These are phyloP conservation scores for Simplicillium sp. DNA, from an alignment of 2,329 filamentous ascomycete species.

Conservation along the genomic window DNA sequence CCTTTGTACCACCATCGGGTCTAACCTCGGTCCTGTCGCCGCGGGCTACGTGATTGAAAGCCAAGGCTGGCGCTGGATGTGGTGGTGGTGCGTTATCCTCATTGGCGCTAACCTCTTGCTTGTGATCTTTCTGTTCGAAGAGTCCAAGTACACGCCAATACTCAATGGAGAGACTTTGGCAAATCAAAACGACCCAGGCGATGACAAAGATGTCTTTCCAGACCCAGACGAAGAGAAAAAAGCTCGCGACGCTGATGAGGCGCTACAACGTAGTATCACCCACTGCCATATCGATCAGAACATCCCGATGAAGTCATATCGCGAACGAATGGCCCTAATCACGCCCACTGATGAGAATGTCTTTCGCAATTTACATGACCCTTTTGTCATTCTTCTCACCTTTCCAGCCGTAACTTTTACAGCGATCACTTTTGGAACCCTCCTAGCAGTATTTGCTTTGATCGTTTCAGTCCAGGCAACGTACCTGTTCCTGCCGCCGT, in stretches of 20 bases:
- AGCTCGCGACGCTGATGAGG: background rate
- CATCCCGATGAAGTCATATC: conserved; percentile 30
- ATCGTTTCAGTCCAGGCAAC: conserved; percentile 12
- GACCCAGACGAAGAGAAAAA: too few relatives aligned
- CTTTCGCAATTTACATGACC: conserved; percentile 23
- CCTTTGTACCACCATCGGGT: background rate
- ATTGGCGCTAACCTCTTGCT: conserved; percentile 24
- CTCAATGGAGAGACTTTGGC: background rate
- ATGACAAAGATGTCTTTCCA: background rate
- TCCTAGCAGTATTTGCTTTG: conserved; percentile 26
- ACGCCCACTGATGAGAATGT: conserved; percentile 13
- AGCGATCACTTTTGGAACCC: conserved; percentile 23
- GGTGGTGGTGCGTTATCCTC: conserved; percentile 34
- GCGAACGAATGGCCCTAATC: conserved; percentile 26
- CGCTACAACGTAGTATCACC: background rate
- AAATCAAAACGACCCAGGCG: too few relatives aligned
- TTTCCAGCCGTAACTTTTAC: conserved; percentile 28
- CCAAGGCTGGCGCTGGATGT: conserved; percentile 38
- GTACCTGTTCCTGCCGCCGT: conserved; percentile 19
- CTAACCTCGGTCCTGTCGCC: conserved; percentile 26
- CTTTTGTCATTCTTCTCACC: conserved; percentile 22
- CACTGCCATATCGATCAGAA: conserved; percentile 14
- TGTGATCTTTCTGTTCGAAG: conserved; percentile 30
- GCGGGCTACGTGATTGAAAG: conserved; percentile 22
- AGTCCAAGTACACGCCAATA: conserved; percentile 18